A percentile compares a stretch with the other conserved stretches of the same genome.
phyloP scores from a whole-genome alignment of 139 green algal species.

The Auxenochlorella pyrenoidosa region DNA sequence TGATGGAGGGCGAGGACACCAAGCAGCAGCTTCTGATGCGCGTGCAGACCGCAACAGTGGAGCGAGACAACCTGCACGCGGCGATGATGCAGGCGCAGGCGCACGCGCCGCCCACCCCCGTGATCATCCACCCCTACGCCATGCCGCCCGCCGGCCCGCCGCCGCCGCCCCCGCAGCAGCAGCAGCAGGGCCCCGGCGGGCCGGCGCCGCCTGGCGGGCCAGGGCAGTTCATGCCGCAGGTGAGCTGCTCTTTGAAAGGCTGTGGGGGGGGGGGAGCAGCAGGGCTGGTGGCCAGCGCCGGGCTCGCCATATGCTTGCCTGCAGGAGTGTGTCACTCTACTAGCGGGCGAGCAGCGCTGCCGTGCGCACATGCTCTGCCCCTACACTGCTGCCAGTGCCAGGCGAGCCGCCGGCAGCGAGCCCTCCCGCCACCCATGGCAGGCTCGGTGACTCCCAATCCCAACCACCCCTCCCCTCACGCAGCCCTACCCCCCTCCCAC shows the following conservation, averaged over 20 bases:
- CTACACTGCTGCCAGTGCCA: too few species aligned
- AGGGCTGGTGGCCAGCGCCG: too few species aligned
- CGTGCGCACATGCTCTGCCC: too few species aligned
- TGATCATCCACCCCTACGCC: constrained; percentile 11
- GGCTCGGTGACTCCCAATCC: too few species aligned
- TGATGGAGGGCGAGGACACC: not conserved
- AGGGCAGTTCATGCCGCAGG: not conserved
- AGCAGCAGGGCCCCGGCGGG: not conserved
- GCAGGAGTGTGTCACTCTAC: too few species aligned
- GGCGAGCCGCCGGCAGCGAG: too few species aligned
- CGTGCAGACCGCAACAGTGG: not conserved
- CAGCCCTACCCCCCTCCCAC: not conserved
- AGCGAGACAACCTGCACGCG: not conserved
- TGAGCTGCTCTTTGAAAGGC: too few species aligned
- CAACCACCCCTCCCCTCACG: too few species aligned
- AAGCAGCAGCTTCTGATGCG: not conserved
- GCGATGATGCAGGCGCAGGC: not conserved
- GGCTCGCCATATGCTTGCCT: too few species aligned
- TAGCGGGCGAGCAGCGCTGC: too few species aligned
- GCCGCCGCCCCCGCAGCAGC: not conserved
- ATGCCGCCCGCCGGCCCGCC: not conserved
- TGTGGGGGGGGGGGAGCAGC: too few species aligned
- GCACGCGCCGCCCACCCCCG: not conserved
- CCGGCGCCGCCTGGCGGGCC: not conserved
- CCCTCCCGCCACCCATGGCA: too few species aligned